These are phyloP conservation scores for Plasmodium fragile DNA, from an alignment of 169 alveolate genomes.

Conservation along the genomic window DNA sequence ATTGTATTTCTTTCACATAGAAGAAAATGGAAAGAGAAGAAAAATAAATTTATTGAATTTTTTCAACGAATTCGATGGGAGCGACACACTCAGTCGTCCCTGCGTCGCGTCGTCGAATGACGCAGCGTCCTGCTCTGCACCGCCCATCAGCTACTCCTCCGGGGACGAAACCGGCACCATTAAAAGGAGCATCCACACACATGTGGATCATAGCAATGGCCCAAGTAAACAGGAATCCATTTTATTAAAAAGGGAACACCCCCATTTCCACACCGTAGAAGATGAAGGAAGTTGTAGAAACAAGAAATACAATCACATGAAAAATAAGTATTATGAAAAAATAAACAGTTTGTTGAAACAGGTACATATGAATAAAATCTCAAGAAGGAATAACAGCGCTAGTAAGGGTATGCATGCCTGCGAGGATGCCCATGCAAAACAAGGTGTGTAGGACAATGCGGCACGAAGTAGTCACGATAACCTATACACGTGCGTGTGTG, in stretches of 20 bases:
- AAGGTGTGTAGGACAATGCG: neutral
- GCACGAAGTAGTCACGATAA: neutral
- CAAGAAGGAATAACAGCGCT: conserved; percentile 10
- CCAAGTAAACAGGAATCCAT: neutral
- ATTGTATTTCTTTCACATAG: conserved; percentile 24
- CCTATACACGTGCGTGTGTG: neutral
- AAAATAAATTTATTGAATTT: conserved; percentile 32
- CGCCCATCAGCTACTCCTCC: neutral
- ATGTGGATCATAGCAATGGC: neutral
- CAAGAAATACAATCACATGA: neutral
- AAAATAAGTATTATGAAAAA: conserved; percentile 58
- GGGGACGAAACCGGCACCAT: neutral
- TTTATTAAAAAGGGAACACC: neutral
- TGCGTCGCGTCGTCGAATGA: neutral
- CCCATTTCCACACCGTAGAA: neutral
- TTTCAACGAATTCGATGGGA: conserved; percentile 5
- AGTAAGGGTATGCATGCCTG: neutral
- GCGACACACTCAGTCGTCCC: neutral
- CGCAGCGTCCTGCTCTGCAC: neutral
- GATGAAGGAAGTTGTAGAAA: neutral
- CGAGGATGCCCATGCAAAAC: neutral
- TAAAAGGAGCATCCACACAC: neutral
- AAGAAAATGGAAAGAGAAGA: conserved; percentile 61
- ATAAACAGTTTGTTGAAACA: conserved; percentile 39
- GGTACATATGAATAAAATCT: conserved; percentile 30